These are phyloP conservation scores for Rhododendron ferrugineum DNA, from an alignment of 148 eudicot genomes.

Conservation along the genomic window DNA sequence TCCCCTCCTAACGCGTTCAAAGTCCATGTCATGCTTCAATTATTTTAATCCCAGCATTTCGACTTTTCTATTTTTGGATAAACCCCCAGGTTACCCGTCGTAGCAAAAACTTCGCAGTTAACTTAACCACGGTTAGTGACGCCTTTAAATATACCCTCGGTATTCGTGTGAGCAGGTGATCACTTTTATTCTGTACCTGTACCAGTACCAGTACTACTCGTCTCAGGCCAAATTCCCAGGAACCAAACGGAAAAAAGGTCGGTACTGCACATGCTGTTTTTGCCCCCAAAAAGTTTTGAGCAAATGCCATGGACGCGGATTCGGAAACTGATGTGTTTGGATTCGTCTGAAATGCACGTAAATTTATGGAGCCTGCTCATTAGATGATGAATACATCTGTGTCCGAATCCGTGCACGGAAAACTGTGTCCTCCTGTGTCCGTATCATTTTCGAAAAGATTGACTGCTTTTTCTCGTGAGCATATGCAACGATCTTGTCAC, in stretches of 20 bases:
- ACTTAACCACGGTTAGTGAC: background rate
- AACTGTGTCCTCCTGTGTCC: background rate
- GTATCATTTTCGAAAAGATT: background rate
- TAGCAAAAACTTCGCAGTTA: background rate
- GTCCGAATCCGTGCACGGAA: background rate
- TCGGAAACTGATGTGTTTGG: background rate
- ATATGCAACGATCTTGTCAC: background rate
- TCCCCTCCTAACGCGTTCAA: background rate
- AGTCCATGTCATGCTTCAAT: background rate
- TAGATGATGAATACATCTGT: background rate
- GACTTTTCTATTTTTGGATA: background rate
- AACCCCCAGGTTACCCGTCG: background rate
- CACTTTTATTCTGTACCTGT: background rate
- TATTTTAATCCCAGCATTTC: background rate
- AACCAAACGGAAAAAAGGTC: conserved; percentile 10
- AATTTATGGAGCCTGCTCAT: too few relatives aligned
- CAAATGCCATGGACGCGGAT: too few relatives aligned
- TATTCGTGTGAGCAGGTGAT: background rate
- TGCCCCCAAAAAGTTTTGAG: background rate
- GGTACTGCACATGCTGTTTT: background rate
- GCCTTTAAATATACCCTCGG: background rate
- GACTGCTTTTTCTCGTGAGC: background rate
- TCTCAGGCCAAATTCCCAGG: conserved; percentile 1
- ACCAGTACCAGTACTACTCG: background rate
- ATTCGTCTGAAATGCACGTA: too few relatives aligned